These are phyloP conservation scores for Plasmodium vivax DNA, from an alignment of 169 alveolate genomes.

Conservation along the genomic window DNA sequence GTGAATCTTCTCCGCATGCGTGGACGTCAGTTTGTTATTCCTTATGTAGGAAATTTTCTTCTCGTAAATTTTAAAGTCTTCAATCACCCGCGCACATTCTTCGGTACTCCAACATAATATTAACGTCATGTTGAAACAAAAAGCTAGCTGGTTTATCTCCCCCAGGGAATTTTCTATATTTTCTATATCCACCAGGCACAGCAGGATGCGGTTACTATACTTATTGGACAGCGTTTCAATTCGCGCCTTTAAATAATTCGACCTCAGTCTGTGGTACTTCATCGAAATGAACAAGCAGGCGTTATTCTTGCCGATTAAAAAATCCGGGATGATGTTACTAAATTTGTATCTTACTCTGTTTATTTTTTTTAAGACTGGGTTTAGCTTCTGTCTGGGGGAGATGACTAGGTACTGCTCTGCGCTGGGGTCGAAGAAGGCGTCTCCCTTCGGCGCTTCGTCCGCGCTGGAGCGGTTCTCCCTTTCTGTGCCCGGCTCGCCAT, in stretches of 20 bases:
- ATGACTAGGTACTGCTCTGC: conserved; percentile 75
- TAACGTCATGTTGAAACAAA: conserved; percentile 46
- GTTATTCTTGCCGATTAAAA: conserved; percentile 77
- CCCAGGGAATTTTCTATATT: conserved; percentile 69
- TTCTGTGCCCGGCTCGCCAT: neutral
- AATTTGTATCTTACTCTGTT: conserved; percentile 75
- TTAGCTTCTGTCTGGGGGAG: conserved; percentile 81
- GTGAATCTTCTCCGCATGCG: conserved; percentile 52
- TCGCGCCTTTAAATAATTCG: conserved; percentile 78
- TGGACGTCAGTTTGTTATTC: conserved; percentile 23
- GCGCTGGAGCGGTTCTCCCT: neutral
- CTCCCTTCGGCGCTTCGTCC: neutral
- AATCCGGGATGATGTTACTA: conserved; percentile 81
- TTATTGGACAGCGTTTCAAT: conserved; percentile 75
- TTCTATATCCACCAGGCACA: conserved; percentile 67
- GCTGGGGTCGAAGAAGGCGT: conserved; percentile 15
- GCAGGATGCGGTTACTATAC: conserved; percentile 54
- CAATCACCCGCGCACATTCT: conserved; percentile 73
- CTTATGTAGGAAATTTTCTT: conserved; percentile 35
- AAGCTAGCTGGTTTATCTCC: conserved; percentile 71
- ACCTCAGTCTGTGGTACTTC: conserved; percentile 81
- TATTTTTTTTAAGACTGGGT: conserved; percentile 82
- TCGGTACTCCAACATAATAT: conserved; percentile 62
- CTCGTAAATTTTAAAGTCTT: conserved; percentile 64
- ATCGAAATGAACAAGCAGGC: conserved; percentile 81